Conservation (phyloP, 1,284 basidiomycete species). For the Apiotrichum porosum region DNA sequence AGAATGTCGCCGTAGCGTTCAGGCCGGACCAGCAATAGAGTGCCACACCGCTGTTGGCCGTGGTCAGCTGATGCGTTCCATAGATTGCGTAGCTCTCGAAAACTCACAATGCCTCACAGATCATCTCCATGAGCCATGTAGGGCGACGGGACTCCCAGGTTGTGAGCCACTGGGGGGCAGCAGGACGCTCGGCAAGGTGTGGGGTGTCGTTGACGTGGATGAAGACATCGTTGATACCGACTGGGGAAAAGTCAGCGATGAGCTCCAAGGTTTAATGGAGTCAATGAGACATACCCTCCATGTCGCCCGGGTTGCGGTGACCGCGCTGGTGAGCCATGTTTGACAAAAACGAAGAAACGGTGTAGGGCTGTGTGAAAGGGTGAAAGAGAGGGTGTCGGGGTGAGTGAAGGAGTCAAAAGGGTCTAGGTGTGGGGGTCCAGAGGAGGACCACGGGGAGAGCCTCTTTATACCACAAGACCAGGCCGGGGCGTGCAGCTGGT, state of each 20-base stretch:
- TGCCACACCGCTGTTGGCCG: slow-evolving; percentile 4
- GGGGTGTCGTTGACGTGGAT: slow-evolving; percentile 2
- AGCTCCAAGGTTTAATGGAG: not conserved
- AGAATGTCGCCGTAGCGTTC: slow-evolving; percentile 4
- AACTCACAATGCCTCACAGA: slow-evolving; percentile 11
- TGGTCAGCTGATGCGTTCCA: too few relatives aligned
- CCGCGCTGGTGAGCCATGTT: slow-evolving; percentile 1
- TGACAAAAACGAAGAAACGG: not conserved
- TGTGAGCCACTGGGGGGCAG: slow-evolving; percentile 5
- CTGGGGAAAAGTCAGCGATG: not conserved
- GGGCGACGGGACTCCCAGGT: slow-evolving; percentile 11
- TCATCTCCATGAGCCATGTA: slow-evolving; percentile 8
- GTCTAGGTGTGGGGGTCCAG: not conserved
- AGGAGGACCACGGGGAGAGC: not conserved
- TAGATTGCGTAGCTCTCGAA: too few relatives aligned
- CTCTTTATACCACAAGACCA: too few relatives aligned
- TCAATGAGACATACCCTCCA: slow-evolving; percentile 6
- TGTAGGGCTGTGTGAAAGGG: not conserved
- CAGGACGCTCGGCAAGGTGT: slow-evolving; percentile 2
- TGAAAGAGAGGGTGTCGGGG: not conserved
- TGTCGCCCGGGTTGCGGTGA: slow-evolving; percentile 8
- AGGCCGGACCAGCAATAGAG: slow-evolving; percentile 16
- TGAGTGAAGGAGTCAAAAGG: not conserved
- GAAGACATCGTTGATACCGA: slow-evolving; percentile 15
- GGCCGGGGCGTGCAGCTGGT: too few relatives aligned